These are phyloP conservation scores for Claviceps capensis DNA, from an alignment of 2,329 filamentous ascomycete species.

Conservation along the genomic window DNA sequence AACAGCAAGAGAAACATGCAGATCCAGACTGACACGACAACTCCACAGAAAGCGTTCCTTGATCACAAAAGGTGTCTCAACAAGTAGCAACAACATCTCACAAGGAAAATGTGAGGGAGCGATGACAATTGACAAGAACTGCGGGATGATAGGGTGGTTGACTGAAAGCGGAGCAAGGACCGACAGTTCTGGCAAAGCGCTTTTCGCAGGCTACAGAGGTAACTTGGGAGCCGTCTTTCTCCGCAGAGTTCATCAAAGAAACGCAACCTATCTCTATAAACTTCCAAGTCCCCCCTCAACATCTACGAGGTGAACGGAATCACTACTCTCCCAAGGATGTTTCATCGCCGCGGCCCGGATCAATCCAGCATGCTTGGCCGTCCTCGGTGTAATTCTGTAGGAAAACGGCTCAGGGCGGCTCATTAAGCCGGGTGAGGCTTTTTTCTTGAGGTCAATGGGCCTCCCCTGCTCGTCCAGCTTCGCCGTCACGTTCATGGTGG, in stretches of 20 bases:
- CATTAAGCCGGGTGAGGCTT: conserved; percentile 2
- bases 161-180: no score
- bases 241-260: background rate
- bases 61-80: no score
- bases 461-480: conserved; percentile 19
- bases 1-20: no score
- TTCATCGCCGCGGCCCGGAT: conserved; percentile 3
- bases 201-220: no score
- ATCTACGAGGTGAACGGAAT: background rate
- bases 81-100: no score
- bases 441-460: conserved; percentile 14
- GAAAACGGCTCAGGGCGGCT: background rate
- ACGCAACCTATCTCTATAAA: background rate
- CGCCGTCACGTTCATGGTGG: conserved; percentile 28
- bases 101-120: no score
- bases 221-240: no score
- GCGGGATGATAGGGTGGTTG: no score
- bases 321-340: conserved; percentile 5
- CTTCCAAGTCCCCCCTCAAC: background rate
- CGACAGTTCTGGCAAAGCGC: no score
- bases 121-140: no score
- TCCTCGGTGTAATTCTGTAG: background rate
- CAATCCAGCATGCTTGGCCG: conserved; percentile 3
- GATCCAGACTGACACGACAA: no score
- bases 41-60: no score